Evolutionary conservation across 768 basidiomycete species (phyloP), one percentile per base, ranked within the genome.

Genomic region (Multifurca ochricompacta): DNA sequence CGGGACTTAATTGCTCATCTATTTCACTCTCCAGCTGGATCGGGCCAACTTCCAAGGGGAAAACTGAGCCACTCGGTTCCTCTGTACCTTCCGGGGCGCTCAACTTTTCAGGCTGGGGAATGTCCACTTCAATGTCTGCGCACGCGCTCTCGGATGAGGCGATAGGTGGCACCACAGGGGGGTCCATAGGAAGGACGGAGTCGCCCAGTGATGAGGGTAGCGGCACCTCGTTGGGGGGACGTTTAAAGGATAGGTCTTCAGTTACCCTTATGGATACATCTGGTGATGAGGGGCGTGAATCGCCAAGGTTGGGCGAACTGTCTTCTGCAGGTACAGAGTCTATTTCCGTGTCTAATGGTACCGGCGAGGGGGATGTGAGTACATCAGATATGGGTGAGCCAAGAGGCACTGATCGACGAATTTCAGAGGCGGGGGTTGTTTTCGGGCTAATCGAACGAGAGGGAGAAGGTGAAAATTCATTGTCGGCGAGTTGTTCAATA

Each of bases 351-450:
- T 45, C 58, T 9, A 44, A 6, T 16, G 42, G 48, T n/a, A 47
- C 11, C 18, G 44, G 32, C 5, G 53, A 50, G 23, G 66, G 64
- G 8, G 66, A 59, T 1, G 51, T 42, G 13, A 61, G 60, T 6
- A 54, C 52, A 1, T 64, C 61, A 4, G 65, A 64, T 23, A 59
- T 62, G 18, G 64, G 62, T 6, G 64, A 64, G 7, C 54, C 66
- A 34, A 47, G 41, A 27, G 30, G 47, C 16, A 23, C 44, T 3
- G 39, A 42, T 39, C 32, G 46, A 36, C 13, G 10, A 7, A 44
- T 16, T 28, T 51, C 49, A n/a, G 35, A 51, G 35, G 42, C 21
- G 30, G 41, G 58, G 19, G 48, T 39, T n/a, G 59, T 45, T 19
- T 10, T 32, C n/a, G 44, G 45, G 11, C 28, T 62, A 42, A 23